phyloP scores from a whole-genome alignment of 108 stramenopile genomes.

The Cyclostephanos tholiformis region DNA sequence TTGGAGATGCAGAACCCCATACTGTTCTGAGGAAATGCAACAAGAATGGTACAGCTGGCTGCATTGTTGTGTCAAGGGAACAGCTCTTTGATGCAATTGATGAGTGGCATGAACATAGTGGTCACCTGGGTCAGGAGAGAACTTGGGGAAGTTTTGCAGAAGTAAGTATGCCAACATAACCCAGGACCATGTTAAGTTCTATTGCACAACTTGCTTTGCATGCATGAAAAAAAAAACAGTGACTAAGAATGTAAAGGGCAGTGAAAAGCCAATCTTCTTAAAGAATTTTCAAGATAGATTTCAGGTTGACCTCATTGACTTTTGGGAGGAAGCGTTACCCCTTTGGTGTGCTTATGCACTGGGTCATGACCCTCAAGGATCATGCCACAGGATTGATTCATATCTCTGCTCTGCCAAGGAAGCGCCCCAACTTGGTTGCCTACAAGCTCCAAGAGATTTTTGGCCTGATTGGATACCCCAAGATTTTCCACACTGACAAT shows the following conservation, averaged over 20 bases:
- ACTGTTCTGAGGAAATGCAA: neutral
- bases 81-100: neutral
- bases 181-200: neutral
- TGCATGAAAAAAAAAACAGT: neutral
- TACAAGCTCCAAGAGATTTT: neutral
- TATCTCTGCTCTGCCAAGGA: neutral
- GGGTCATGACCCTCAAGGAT: neutral
- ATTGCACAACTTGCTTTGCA: neutral
- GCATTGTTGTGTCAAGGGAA: neutral
- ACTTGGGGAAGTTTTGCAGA: neutral
- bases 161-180: neutral
- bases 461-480: neutral
- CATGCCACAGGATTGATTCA: neutral
- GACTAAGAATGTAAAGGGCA: neutral
- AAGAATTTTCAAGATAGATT: neutral
- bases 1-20: neutral
- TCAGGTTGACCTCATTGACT: neutral
- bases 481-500: neutral
- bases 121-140: constrained; percentile 1
- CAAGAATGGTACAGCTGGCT: neutral
- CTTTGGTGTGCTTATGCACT: neutral
- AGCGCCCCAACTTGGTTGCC: neutral
- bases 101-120: neutral
- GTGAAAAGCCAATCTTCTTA: neutral
- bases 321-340: neutral